Conservation (phyloP, 495 filamentous ascomycete genomes). For the Penicillium antarcticum region DNA sequence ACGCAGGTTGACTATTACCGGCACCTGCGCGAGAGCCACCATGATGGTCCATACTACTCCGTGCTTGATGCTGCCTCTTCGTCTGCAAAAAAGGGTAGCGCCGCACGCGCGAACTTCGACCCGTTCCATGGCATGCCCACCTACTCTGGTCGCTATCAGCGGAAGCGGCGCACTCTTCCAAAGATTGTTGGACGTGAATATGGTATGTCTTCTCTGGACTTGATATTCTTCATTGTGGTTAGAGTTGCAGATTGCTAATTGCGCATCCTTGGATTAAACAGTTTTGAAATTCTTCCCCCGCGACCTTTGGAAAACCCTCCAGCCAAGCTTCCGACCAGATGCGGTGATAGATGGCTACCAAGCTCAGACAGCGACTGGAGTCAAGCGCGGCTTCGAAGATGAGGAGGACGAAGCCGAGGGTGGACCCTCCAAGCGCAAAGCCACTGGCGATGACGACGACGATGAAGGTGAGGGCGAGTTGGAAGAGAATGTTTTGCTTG, state of each 20-base stretch:
- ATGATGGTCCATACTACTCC: conserved; percentile 57
- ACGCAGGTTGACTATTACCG: conserved; percentile 44
- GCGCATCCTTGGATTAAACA: conserved; percentile 11
- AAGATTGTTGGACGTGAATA: conserved; percentile 48
- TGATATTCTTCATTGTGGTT: background rate
- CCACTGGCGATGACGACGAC: conserved; percentile 36
- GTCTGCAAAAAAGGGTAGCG: conserved; percentile 40
- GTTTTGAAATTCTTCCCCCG: conserved; percentile 56
- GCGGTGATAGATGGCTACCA: conserved; percentile 31
- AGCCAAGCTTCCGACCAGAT: conserved; percentile 42
- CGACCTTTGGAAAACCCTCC: conserved; percentile 51
- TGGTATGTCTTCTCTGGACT: conserved; percentile 28
- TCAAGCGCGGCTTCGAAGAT: conserved; percentile 45
- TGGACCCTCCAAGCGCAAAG: conserved; percentile 21
- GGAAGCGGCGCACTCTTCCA: conserved; percentile 49
- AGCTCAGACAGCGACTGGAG: conserved; percentile 16
- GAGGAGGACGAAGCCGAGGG: conserved; percentile 43
- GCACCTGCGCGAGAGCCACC: conserved; percentile 47
- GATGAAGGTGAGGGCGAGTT: conserved; percentile 30
- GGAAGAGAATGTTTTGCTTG: conserved; percentile 35
- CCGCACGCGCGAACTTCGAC: conserved; percentile 44
- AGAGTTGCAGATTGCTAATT: conserved; percentile 5
- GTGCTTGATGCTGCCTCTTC: conserved; percentile 47
- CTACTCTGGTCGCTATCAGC: conserved; percentile 54
- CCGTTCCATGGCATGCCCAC: conserved; percentile 60